A percentile compares a stretch with the other conserved stretches of the same genome.
These are phyloP conservation scores for Colletotrichum paranaense DNA, from an alignment of 2,329 filamentous ascomycete species.

Conservation along the genomic window DNA sequence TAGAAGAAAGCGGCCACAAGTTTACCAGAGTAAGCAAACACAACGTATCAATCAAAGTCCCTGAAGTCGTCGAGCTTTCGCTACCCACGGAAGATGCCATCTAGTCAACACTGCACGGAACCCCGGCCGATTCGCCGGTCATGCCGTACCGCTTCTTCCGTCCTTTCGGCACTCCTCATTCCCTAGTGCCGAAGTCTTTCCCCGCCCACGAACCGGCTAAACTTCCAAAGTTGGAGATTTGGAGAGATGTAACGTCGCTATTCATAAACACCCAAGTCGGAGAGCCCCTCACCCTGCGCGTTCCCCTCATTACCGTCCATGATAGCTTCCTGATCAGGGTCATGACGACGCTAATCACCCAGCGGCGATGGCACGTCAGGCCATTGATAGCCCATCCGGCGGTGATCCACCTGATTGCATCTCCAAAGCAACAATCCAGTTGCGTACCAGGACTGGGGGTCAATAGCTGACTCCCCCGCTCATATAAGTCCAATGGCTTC, in stretches of 20 bases:
- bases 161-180: not conserved
- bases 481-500: constrained; percentile 10
- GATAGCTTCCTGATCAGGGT: not conserved
- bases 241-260: constrained; percentile 32
- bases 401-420: not conserved
- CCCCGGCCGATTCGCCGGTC: not conserved
- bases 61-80: too few relatives aligned
- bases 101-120: not conserved
- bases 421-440: constrained; percentile 13
- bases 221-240: not conserved
- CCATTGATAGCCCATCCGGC: not conserved
- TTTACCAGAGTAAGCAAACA: not conserved
- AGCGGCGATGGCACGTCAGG: not conserved
- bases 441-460: not conserved
- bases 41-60: too few relatives aligned
- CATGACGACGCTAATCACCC: not conserved
- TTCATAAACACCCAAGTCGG: not conserved
- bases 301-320: not conserved
- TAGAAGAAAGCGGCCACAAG: not conserved
- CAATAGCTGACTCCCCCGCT: not conserved
- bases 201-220: not conserved
- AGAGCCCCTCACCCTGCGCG: not conserved
- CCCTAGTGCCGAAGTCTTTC: not conserved
- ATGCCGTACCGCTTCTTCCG: not conserved
- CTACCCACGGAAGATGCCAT: not conserved